Base-by-base conservation (phyloP, 2,329 filamentous ascomycete species). In the Tolypocladium guangdongense region DNA sequence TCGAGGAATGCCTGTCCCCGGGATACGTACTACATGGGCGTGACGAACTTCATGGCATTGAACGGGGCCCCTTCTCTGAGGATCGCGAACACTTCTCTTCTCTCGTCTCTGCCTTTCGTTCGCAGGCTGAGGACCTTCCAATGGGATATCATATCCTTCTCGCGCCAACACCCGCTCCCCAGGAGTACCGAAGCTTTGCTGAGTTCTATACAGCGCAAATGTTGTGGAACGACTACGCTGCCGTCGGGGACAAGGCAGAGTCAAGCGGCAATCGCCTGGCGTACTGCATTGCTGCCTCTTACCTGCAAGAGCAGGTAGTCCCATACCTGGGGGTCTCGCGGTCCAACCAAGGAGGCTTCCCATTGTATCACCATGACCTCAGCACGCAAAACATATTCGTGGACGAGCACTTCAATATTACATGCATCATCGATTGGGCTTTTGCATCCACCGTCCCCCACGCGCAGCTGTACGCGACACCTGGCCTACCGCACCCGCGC, bases 341-440 rank as follows among this genome's bases (percentile, higher is more conserved):
- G 20, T 27, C 39, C 51, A 53, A 32, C 52, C 49, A 24, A 33
- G 51, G n/a, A 45, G 55, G 58, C 51, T 64, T 59, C 49, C 53
- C 57, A n/a, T 54, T 63, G 22, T 49, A 48, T 30, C 62, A 63
- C 53, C 64, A 57, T n/a, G 62, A 64, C 51, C 49, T 65, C 41
- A 62, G 60, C 49, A 45, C 53, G 14, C 53, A 57, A 16, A 63
- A 66, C 49, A 57, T 64, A 30, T 66, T 64, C 51, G 58, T 63
- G 51, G 62, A 64, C 53, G 52, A 59, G 36, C 56, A 64, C 47
- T 60, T 64, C 50, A 63, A 66, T 37, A 63, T 64, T 49, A 65
- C 60, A 12, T 65, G 61, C 54, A 54, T 65, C 47, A 64, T 65
- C 53, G 60, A 65, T 58, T 65, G 59, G 62, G 58, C 57, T 11